Conservation (phyloP, 106 monocot genomes). For the Platanthera zijinensis region DNA sequence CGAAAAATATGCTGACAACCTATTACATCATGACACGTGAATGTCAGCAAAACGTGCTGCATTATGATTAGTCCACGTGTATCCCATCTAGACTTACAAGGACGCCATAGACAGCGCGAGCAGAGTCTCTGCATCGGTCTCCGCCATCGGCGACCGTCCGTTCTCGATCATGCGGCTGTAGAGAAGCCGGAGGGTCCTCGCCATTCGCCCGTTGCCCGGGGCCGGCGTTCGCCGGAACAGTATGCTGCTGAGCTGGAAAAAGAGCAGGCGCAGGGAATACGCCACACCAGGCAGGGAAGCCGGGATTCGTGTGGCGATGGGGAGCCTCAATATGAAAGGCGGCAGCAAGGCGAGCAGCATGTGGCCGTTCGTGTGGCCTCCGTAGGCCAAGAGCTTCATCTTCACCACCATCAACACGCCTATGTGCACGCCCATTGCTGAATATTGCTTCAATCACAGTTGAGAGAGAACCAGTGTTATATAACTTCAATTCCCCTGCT, state of each 20-base stretch:
- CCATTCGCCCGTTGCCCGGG: not conserved
- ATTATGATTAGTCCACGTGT: too few relatives aligned
- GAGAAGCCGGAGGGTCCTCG: slow-evolving; percentile 2
- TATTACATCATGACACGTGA: too few relatives aligned
- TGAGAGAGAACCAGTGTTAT: too few relatives aligned
- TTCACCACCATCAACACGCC: not conserved
- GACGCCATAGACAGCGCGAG: slow-evolving; percentile 4
- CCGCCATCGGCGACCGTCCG: not conserved
- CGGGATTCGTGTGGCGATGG: not conserved
- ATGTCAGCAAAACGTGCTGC: too few relatives aligned
- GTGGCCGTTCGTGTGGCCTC: not conserved
- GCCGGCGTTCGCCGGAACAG: slow-evolving; percentile 1
- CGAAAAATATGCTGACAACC: too few relatives aligned
- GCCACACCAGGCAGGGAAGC: not conserved
- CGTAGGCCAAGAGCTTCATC: not conserved
- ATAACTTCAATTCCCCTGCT: too few relatives aligned
- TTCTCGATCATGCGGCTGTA: slow-evolving; percentile 1
- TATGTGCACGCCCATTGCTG: not conserved
- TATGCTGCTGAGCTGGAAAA: slow-evolving; percentile 4
- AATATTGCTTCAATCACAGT: not conserved
- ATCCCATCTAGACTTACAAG: not conserved
- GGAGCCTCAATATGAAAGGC: slow-evolving; percentile 2
- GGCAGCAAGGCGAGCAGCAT: not conserved
- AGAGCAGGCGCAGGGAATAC: not conserved
- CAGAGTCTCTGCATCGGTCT: slow-evolving; percentile 3